These are phyloP conservation scores for Eremothecium coryli DNA, from an alignment of 1,139 yeast species.

Conservation along the genomic window DNA sequence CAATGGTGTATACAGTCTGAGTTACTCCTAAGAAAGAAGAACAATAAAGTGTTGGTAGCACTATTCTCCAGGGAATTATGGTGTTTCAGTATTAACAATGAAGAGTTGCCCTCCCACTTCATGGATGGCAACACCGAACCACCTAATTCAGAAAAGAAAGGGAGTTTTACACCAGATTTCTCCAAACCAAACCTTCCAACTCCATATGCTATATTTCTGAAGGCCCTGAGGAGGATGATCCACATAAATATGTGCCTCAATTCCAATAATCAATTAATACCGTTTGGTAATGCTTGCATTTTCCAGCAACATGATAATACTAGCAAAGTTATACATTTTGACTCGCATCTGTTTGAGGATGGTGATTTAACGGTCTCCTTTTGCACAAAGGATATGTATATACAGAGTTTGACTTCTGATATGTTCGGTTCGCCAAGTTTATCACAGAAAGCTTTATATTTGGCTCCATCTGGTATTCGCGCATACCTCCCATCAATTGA, in stretches of 20 bases:
- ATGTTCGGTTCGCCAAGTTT: slow-evolving; percentile 12
- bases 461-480: slow-evolving; percentile 69
- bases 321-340: slow-evolving; percentile 38
- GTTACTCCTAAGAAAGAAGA: slow-evolving; percentile 42
- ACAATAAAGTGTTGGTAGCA: slow-evolving; percentile 47
- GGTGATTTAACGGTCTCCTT: slow-evolving; percentile 42
- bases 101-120: slow-evolving; percentile 23
- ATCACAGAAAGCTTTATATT: slow-evolving; percentile 42
- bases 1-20: slow-evolving; percentile 50
- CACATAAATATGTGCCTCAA: slow-evolving; percentile 37
- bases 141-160: slow-evolving; percentile 18
- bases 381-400: slow-evolving; percentile 25
- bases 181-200: slow-evolving; percentile 36
- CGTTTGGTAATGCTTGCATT: slow-evolving; percentile 49
- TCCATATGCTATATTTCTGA: slow-evolving; percentile 47
- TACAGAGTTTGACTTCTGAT: slow-evolving; percentile 20
- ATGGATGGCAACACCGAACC: slow-evolving; percentile 8
- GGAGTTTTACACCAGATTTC: slow-evolving; percentile 29
- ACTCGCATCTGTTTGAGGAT: slow-evolving; percentile 44
- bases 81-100: slow-evolving; percentile 41
- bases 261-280: slow-evolving; percentile 33
- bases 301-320: slow-evolving; percentile 15
- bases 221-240: slow-evolving; percentile 50
- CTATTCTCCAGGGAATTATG: slow-evolving; percentile 56
- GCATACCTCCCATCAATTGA: slow-evolving; percentile 48